Conservation (phyloP, 495 filamentous ascomycete genomes). For the Rhizodiscina lignyota region DNA sequence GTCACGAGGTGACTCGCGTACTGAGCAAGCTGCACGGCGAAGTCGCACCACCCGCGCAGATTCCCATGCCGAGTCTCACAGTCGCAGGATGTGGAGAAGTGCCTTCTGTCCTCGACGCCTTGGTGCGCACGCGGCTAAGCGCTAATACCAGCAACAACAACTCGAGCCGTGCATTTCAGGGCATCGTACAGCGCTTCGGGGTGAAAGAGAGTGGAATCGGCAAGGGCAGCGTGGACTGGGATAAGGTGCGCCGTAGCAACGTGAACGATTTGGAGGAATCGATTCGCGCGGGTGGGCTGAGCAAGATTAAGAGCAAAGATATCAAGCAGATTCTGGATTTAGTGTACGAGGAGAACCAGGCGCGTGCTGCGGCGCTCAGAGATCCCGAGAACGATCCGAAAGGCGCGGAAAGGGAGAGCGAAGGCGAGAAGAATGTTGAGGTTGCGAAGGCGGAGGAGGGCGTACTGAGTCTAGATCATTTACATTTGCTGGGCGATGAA, state of each 20-base stretch:
- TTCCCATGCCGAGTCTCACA: slow-evolving; percentile 61
- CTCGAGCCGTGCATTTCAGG: slow-evolving; percentile 52
- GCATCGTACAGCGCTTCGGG: slow-evolving; percentile 55
- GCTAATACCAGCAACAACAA: slow-evolving; percentile 54
- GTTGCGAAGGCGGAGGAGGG: slow-evolving; percentile 36
- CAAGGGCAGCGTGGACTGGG: slow-evolving; percentile 75
- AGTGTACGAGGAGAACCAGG: slow-evolving; percentile 54
- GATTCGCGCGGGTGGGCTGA: slow-evolving; percentile 59
- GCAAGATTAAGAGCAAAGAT: slow-evolving; percentile 51
- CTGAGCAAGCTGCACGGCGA: slow-evolving; percentile 51
- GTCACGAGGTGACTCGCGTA: slow-evolving; percentile 54
- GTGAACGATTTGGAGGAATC: slow-evolving; percentile 49
- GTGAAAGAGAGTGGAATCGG: slow-evolving; percentile 40
- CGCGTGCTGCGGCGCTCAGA: slow-evolving; percentile 24
- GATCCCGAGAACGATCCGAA: slow-evolving; percentile 9
- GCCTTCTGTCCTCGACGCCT: slow-evolving; percentile 74
- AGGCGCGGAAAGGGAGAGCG: slow-evolving; percentile 22
- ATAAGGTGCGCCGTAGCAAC: slow-evolving; percentile 51
- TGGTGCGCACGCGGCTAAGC: slow-evolving; percentile 68
- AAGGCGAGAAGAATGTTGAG: slow-evolving; percentile 29
- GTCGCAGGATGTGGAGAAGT: slow-evolving; percentile 88
- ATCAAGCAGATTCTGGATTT: slow-evolving; percentile 72
- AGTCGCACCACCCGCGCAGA: slow-evolving; percentile 43
- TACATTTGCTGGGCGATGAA: slow-evolving; percentile 48
- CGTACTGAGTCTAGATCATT: slow-evolving; percentile 58